Percentiles rank a stretch among this genome's conserved stretches.
Conservation (phyloP, 106 monocot species). For the Platanthera guangdongensis region DNA sequence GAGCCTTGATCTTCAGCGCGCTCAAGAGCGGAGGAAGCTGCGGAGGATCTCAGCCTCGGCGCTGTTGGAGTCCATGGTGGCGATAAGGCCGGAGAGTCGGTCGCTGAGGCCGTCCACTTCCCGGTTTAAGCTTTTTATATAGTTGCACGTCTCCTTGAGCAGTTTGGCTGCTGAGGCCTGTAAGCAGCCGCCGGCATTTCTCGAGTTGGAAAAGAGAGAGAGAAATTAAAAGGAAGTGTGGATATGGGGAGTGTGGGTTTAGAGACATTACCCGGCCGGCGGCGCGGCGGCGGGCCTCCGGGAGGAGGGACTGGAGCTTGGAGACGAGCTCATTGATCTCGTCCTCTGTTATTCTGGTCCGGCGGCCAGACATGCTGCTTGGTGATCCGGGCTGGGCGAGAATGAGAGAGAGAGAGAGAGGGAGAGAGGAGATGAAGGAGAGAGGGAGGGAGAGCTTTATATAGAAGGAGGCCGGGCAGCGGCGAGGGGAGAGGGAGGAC, state of each 20-base stretch:
- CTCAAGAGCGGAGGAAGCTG: conserved; percentile 30
- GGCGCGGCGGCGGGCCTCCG: conserved; percentile 26
- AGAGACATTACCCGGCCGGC: conserved; percentile 12
- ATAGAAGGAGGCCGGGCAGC: too few species aligned
- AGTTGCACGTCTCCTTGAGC: conserved; percentile 65
- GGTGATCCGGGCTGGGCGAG: too few species aligned
- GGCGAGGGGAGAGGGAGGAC: too few species aligned
- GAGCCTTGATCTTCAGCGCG: not conserved
- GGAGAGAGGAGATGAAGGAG: too few species aligned
- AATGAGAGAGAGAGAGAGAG: too few species aligned
- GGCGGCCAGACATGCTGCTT: too few species aligned
- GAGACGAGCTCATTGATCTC: conserved; percentile 35
- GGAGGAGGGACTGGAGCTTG: conserved; percentile 31
- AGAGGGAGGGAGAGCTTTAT: too few species aligned
- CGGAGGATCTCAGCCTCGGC: conserved; percentile 60
- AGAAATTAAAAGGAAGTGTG: not conserved
- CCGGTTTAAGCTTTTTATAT: conserved; percentile 59
- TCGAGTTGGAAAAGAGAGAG: not conserved
- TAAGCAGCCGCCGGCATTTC: not conserved
- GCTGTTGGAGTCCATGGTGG: conserved; percentile 45
- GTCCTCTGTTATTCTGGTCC: conserved; percentile 16
- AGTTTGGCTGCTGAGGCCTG: conserved; percentile 57
- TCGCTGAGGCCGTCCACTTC: conserved; percentile 61
- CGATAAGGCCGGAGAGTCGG: conserved; percentile 42
- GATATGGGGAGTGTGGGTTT: too few species aligned